A percentile compares a stretch with the other conserved stretches of the same genome.
Evolutionary conservation across 2,329 filamentous ascomycete genomes (phyloP).

Genomic region (Colletotrichum zoysiae): DNA sequence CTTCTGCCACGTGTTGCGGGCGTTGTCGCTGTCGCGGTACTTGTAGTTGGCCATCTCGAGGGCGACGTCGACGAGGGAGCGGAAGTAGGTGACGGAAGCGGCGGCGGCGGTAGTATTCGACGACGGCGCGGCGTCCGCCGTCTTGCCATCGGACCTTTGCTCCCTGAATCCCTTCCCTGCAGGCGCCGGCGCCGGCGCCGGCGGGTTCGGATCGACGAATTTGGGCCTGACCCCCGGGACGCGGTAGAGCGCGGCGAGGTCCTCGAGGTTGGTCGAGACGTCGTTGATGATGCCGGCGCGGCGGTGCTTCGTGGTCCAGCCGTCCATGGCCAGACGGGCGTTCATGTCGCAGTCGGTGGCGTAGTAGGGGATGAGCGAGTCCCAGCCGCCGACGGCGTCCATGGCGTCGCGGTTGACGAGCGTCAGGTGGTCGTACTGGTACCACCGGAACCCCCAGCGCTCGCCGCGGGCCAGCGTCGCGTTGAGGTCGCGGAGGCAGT

Average conservation of each 20-base stretch:
- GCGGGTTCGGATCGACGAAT: constrained; percentile 55
- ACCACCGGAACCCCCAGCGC: constrained; percentile 67
- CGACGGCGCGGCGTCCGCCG: not conserved
- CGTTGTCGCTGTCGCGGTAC: constrained; percentile 52
- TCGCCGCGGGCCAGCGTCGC: constrained; percentile 49
- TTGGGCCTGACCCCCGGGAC: constrained; percentile 53
- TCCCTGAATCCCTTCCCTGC: constrained; percentile 18
- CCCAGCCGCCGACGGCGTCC: constrained; percentile 66
- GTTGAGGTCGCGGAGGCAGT: constrained; percentile 53
- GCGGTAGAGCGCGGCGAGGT: constrained; percentile 60
- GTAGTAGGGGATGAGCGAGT: constrained; percentile 70
- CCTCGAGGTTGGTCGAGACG: constrained; percentile 59
- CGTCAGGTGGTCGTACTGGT: constrained; percentile 69
- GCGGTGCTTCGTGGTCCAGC: constrained; percentile 56
- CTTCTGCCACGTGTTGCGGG: constrained; percentile 66
- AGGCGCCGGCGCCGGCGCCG: constrained; percentile 47
- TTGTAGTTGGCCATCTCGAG: constrained; percentile 58
- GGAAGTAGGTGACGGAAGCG: constrained; percentile 11
- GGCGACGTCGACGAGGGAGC: constrained; percentile 45
- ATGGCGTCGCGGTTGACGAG: constrained; percentile 67
- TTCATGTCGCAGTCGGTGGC: constrained; percentile 70
- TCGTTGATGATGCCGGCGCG: constrained; percentile 60
- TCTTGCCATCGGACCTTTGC: constrained; percentile 3
- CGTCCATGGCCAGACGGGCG: constrained; percentile 59
- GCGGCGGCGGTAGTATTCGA: not conserved